Base-by-base conservation (phyloP, 2,329 filamentous ascomycete genomes). In the Paramyrothecium roridum region DNA sequence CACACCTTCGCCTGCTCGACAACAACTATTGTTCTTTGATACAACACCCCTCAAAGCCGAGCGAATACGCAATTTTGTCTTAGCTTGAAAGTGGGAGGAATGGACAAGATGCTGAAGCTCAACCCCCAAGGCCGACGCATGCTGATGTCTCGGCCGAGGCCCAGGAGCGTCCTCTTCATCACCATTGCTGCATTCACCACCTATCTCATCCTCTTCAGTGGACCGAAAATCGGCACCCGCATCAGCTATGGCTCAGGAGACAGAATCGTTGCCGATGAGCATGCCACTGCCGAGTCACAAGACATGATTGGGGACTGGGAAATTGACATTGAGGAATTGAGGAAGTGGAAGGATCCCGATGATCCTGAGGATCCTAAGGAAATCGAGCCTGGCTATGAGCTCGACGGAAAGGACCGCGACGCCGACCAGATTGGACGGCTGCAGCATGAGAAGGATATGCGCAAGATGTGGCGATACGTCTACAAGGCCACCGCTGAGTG, bases 181-280 rank as follows among this genome's bases (percentile, higher is more conserved):
- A 66, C 67, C 33, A 55, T 79, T 21, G 73, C 73, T 30, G 63
- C 72, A 37, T 59, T 74, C 20, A 69, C 72, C n/a, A 68, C 76
- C 34, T 80, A 79, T 61, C 76, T 73, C 61, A 59, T 79, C 47
- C 58, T 78, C 20, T 71, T 78, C 54, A 73, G 70, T 57, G 68
- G 67, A 20, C 68, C 72, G 16, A 57, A 63, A 16, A 30, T 30
- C 37, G n/a, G 37, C 37, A 62, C 67, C 11, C 65, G 61, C 21
- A 64, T 73, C 43, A 72, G 66, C 50, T 43, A 43, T 19, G 13
- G 13, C 13, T 13, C 37, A 6, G 13, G 13, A 19, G 13, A 16
- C 13, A 16, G 37, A 13, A 69, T 73, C 21, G 72, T 75, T 11
- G 71, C 71, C 2, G 70, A 68, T 54, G 56, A 52, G 11, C 55